A percentile compares a stretch with the other conserved stretches of the same genome.
Conservation (phyloP, 805 yeast species). For the Pichia rugopelliculosa region DNA sequence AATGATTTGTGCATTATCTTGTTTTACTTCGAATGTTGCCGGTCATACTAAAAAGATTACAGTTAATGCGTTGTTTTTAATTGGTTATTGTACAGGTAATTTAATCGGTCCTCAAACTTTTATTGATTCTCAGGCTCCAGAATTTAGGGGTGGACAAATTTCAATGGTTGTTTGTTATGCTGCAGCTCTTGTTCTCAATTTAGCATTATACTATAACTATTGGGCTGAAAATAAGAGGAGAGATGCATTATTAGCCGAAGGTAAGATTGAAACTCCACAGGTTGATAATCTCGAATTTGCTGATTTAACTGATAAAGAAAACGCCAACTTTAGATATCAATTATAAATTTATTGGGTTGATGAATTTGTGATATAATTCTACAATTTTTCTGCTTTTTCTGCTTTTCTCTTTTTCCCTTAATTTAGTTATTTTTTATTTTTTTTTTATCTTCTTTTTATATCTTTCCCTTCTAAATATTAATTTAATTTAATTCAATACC, state of each 20-base stretch:
- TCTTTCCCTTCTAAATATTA: no score
- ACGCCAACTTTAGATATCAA: slow-evolving; percentile 10
- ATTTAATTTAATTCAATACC: no score
- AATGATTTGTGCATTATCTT: slow-evolving; percentile 26
- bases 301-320: slow-evolving; percentile 13
- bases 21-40: slow-evolving; percentile 46
- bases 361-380: no score
- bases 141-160: slow-evolving; percentile 45
- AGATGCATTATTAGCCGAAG: neutral
- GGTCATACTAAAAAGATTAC: slow-evolving; percentile 71
- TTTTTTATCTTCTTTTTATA: no score
- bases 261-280: neutral
- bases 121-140: slow-evolving; percentile 46
- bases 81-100: slow-evolving; percentile 63
- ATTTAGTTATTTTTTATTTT: no score
- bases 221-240: neutral
- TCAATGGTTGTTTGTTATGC: slow-evolving; percentile 30
- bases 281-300: slow-evolving; percentile 7
- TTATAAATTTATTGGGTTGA: no score
- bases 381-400: no score
- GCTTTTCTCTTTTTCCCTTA: no score
- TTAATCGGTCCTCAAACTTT: slow-evolving; percentile 33
- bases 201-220: neutral
- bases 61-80: slow-evolving; percentile 49
- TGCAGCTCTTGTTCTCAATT: neutral